These are phyloP conservation scores for Tylopilus rubrobrunneus DNA, from an alignment of 768 basidiomycete species.

Conservation along the genomic window DNA sequence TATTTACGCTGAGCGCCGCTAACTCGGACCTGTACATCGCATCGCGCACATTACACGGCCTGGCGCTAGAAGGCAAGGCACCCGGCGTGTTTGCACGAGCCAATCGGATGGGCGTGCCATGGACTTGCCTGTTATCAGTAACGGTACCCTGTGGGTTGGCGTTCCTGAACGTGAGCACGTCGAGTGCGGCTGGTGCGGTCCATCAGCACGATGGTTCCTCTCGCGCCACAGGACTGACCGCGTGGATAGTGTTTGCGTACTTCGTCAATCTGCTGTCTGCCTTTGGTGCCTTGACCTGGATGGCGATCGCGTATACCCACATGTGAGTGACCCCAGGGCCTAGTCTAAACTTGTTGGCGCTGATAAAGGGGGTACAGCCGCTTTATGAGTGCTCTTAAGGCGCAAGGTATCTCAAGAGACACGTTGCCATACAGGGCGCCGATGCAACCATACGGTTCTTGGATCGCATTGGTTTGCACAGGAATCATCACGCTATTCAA, in stretches of 20 bases:
- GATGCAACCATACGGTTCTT: constrained; percentile 47
- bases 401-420: constrained; percentile 41
- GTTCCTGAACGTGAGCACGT: constrained; percentile 55
- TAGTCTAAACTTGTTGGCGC: background rate
- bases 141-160: constrained; percentile 48
- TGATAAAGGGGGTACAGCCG: background rate
- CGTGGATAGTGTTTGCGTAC: constrained; percentile 30
- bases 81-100: constrained; percentile 41
- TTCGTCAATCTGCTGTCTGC: constrained; percentile 32
- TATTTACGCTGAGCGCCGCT: constrained; percentile 62
- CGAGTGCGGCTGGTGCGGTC: constrained; percentile 46
- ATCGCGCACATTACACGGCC: too few relatives aligned
- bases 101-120: constrained; percentile 27
- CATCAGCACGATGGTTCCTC: background rate
- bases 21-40: constrained; percentile 44
- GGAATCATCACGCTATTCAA: constrained; percentile 39
- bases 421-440: constrained; percentile 37
- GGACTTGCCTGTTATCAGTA: too few relatives aligned
- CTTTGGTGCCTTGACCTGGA: constrained; percentile 28
- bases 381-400: constrained; percentile 36
- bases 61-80: constrained; percentile 47
- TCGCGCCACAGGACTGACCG: background rate
- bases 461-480: constrained; percentile 54
- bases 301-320: constrained; percentile 47
- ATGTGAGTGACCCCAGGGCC: too few relatives aligned